Evolutionary conservation across 2,329 filamentous ascomycete species (phyloP), one percentile per base, ranked within the genome.

Genomic region (Arthrobotrys sinensis): DNA sequence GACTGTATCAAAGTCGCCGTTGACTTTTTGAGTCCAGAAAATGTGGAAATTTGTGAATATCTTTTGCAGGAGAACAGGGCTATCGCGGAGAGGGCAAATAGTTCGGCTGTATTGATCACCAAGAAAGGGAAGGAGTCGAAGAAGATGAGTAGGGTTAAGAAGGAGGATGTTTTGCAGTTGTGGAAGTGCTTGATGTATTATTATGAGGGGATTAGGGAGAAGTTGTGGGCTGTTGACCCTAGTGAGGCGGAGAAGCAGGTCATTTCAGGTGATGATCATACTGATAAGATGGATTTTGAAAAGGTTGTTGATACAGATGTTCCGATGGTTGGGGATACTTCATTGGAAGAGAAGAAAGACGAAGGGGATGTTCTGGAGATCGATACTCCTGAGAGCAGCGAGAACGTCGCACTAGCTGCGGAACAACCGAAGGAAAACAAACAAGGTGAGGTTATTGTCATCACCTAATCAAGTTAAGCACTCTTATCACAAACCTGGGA

Each of bases 1-100:
- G 80, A 80, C 28, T 82, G 81, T 48, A 80, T 82, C n/a, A 82
- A 82, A 67, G 81, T 82, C n/a, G 82, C 82, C 11, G 82, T 82
- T 0, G 82, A 82, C 65, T 82, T 82, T 48, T 75, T 82, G 28
- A 79, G 80, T 16, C 78, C 81, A 0, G 82, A 82, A 69, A 81
- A 80, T 46, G 79, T 80, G 0, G 52, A 64, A n/a, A 72, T 82
- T 21, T 82, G 81, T 12, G 77, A 66, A 12, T 72, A 76, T 32
- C 43, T 82, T 1, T 14, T 82, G 5, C 79, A 80, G 36, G 81
- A 82, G 52, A 80, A 71, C 14, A 79, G 81, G 19, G 67, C 57
- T 2, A 68, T 81, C 21, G 71, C 76, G 2, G 72, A 77, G 28
- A 68, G 76, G 46, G 71, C 75, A 1, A 65, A 36, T 12, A 80